Base-by-base conservation (phyloP, 352 stramenopile genomes). In the Phytophthora foliorum region DNA sequence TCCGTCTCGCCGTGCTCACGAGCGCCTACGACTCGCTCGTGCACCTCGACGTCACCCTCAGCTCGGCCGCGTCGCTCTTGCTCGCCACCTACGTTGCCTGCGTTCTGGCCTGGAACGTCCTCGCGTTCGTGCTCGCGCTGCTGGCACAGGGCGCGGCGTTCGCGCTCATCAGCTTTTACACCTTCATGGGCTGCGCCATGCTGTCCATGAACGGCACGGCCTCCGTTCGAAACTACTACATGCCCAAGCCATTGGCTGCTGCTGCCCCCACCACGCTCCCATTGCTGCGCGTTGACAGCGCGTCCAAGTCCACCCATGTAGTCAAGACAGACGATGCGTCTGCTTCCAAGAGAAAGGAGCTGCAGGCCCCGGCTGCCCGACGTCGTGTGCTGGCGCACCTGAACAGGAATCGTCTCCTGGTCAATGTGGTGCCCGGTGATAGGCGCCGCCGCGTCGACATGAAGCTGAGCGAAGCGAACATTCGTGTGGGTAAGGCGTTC, bases 401-500 rank as follows among this genome's bases (percentile, higher is more conserved):
- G 9, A 75, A 82, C 31, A 57, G 63, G 55, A 68, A 76, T 5
- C 71, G 64, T 8, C 66, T 84, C 8, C 68, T 81, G 41, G 72
- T 91, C 29, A 93, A 94, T 59, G 55, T 73, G 16, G 84, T 92
- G 14, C 68, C 61, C 0, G 75, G 80, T 2, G 88, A 92, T 17
- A 79, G 67, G 10, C 84, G 88, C 5, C 77, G 81, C 34, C 82
- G 88, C 31, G 70, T 69, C 27, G 75, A 93, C 34, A 84, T 84
- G 62, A 74, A 71, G 29, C 64, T 95, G 9, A 38, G 70, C 7
- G 55, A 85, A 19, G 79, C 88, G 31, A 86, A 77, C 45, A 84
- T 95, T 49, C 84, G 88, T 21, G 80, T 95, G n/a, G 88, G 88
- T 50, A 95, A 95, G 62, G 84, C 85, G 41, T 91, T 89, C 48